Base-by-base conservation (phyloP, 2,329 filamentous ascomycete species). In the Verticillium alfalfae region DNA sequence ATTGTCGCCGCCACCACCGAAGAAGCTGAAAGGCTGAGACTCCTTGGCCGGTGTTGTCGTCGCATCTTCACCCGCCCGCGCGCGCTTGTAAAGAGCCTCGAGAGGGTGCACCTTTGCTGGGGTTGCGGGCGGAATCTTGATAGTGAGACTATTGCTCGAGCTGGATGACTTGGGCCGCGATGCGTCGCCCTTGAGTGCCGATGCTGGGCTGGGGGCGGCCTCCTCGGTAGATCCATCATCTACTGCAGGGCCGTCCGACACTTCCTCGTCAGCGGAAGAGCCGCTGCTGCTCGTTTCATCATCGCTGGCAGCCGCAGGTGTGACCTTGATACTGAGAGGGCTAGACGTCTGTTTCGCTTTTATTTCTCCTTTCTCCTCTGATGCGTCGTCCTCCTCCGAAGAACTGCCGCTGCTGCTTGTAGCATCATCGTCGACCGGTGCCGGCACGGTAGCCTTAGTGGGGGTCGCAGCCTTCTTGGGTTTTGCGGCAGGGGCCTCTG, bases 11-110 rank as follows among this genome's bases (percentile, higher is more conserved):
- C 76, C 76, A 36, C 70, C 75, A 31, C 76, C 81, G 71, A 97
- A 97, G 78, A 97, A 97, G 57, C 36, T 78, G 72, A 1, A 75
- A 97, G 12, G 79, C 52, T 63, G 57, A 1, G 62, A 38, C 6
- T 56, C 56, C 13, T 56, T 34, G 13, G 36, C 34, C 1, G 31
- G 36, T 2, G 54, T 18, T 12, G 26, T 22, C 5, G 39, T 54
- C 1, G 54, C 57, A 3, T 15, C 54, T 34, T 58, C 60, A 67
- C 78, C 88, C 60, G 72, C 85, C 63, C 78, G 84, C 0, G 85
- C 76, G 5, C 86, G 86, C 77, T 97, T 98, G 82, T 96, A 99
- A 2, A 98, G 84, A 0, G 92, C 92, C 78, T 98, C 93, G 1
- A 98, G 83, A 0, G 95, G 94, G 67, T 98, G 94, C 0, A 97